Percentiles rank a stretch among this genome's conserved stretches.
Evolutionary conservation across 2,329 filamentous ascomycete species (phyloP).

Genomic region (Fusarium sp.): DNA sequence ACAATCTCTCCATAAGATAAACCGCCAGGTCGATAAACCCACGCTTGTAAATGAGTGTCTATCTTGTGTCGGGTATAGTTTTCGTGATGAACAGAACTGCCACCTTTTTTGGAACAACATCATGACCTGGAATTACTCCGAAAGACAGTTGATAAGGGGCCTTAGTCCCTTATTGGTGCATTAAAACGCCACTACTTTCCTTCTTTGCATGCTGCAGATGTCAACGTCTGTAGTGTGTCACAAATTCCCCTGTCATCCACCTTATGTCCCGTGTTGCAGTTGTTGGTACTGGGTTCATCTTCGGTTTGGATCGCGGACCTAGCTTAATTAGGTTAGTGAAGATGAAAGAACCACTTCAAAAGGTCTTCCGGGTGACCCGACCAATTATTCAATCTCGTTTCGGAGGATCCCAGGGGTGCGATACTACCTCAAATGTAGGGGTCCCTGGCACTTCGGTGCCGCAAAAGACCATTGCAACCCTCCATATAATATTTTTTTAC

Average conservation of each 20-base stretch:
- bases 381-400: neutral
- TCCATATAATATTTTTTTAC: neutral
- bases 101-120: neutral
- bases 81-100: no score
- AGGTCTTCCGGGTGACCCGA: neutral
- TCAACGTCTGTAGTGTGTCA: constrained; percentile 23
- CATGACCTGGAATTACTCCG: neutral
- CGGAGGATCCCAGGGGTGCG: neutral
- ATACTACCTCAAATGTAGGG: neutral
- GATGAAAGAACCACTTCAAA: no score
- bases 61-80: no score
- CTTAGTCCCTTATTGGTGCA: constrained; percentile 19
- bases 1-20: no score
- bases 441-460: neutral
- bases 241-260: neutral
- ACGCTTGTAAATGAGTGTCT: no score
- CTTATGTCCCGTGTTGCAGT: constrained; percentile 1
- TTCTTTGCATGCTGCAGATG: neutral
- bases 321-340: no score
- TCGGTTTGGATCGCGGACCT: neutral
- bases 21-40: no score
- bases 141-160: neutral
- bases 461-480: neutral
- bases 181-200: constrained; percentile 5
- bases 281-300: constrained; percentile 25